Percentiles rank a stretch among this genome's conserved stretches.
These are phyloP conservation scores for Dissoconium aciculare DNA, from an alignment of 2,329 filamentous ascomycete species.

Conservation along the genomic window DNA sequence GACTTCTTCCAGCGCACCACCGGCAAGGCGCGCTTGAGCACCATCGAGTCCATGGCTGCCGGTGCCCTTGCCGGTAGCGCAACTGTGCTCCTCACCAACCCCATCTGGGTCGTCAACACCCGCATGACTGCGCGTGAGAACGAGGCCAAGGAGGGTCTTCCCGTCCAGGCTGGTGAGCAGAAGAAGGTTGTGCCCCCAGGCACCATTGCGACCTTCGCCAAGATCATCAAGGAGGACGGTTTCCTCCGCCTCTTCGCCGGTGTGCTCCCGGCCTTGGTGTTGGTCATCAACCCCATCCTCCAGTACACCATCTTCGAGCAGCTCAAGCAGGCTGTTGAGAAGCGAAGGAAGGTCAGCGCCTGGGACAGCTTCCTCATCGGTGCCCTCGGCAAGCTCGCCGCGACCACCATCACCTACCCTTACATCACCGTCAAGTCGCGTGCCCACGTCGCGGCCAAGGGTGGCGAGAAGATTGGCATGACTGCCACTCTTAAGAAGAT, in stretches of 20 bases:
- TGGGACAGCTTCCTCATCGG: slow-evolving; percentile 81
- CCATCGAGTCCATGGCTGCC: slow-evolving; percentile 85
- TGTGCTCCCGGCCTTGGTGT: slow-evolving; percentile 77
- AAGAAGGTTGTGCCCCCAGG: slow-evolving; percentile 44
- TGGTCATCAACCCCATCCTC: slow-evolving; percentile 95
- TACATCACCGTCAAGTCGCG: slow-evolving; percentile 98
- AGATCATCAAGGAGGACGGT: slow-evolving; percentile 71
- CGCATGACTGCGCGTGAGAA: slow-evolving; percentile 84
- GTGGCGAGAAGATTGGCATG: slow-evolving; percentile 67
- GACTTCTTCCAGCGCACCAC: slow-evolving; percentile 71
- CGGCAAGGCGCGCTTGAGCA: slow-evolving; percentile 64
- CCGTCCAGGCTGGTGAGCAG: slow-evolving; percentile 25
- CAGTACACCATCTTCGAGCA: slow-evolving; percentile 99
- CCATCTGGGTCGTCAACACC: slow-evolving; percentile 98
- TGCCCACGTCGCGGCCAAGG: slow-evolving; percentile 78
- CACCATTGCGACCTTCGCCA: slow-evolving; percentile 67
- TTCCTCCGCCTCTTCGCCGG: slow-evolving; percentile 75
- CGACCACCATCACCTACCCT: slow-evolving; percentile 86
- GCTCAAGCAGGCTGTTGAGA: slow-evolving; percentile 82
- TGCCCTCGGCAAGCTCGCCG: slow-evolving; percentile 84
- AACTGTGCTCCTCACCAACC: slow-evolving; percentile 91
- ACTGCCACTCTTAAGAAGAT: slow-evolving; percentile 62
- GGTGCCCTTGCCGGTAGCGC: slow-evolving; percentile 86
- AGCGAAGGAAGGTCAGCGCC: slow-evolving; percentile 60
- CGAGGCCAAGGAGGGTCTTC: slow-evolving; percentile 28